A percentile compares a stretch with the other conserved stretches of the same genome.
Conservation (phyloP, 495 filamentous ascomycete species). For the Tuber umbilicatum region DNA sequence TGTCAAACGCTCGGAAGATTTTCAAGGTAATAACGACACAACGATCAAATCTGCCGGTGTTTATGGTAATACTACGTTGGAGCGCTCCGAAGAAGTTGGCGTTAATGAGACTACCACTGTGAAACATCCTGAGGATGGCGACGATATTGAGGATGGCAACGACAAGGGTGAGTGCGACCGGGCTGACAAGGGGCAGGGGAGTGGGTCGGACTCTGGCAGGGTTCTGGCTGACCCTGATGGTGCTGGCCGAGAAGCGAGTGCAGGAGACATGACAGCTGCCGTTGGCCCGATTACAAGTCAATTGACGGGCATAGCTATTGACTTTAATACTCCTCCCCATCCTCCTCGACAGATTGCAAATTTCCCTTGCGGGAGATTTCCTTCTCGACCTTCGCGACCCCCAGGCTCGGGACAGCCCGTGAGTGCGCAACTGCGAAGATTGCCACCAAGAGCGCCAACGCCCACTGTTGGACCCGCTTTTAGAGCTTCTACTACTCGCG, state of each 20-base stretch:
- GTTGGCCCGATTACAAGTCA: neutral
- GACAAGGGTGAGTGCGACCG: neutral
- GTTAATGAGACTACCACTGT: neutral
- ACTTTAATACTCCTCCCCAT: neutral
- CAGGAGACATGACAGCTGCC: neutral
- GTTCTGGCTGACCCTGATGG: neutral
- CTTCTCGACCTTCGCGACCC: neutral
- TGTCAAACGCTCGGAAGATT: neutral
- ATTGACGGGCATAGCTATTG: neutral
- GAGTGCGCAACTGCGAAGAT: neutral
- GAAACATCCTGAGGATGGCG: constrained; percentile 2
- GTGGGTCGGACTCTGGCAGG: neutral
- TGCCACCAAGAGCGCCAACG: neutral
- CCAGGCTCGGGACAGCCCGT: neutral
- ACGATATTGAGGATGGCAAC: neutral
- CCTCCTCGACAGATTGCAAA: neutral
- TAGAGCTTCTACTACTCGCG: neutral
- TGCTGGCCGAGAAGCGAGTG: neutral
- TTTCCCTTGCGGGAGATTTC: neutral
- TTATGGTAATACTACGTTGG: neutral
- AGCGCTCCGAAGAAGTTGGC: neutral
- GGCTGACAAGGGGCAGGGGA: neutral
- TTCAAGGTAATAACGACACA: neutral
- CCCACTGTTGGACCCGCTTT: neutral
- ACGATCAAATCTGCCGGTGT: neutral